A percentile compares a stretch with the other conserved stretches of the same genome.
Evolutionary conservation across 176 grass and related monocot genomes (phyloP).

Genomic region (Oryza meridionalis): DNA sequence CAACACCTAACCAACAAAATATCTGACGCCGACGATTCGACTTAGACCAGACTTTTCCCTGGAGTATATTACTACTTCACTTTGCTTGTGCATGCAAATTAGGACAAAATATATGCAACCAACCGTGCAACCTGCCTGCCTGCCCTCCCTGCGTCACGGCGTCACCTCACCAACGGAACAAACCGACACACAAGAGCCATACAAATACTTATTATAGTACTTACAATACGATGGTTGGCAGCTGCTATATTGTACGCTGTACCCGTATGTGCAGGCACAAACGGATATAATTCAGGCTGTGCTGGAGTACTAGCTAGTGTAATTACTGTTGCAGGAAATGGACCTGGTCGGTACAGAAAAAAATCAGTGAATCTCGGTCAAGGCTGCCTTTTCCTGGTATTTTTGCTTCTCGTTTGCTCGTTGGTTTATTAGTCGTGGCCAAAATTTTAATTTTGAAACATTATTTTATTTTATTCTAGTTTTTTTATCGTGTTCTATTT

Average conservation of each 20-base stretch:
- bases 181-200: constrained; percentile 21
- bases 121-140: background rate
- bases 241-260: background rate
- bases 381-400: no score
- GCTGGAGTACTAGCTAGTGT: background rate
- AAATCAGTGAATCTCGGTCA: no score
- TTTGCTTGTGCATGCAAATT: no score
- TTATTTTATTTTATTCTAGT: no score
- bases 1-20: constrained; percentile 34
- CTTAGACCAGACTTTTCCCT: background rate
- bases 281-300: background rate
- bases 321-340: background rate
- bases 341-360: no score
- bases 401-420: no score
- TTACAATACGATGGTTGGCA: background rate
- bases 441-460: no score
- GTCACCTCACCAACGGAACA: constrained; percentile 45
- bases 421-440: no score
- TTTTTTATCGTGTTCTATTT: no score
- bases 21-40: background rate
- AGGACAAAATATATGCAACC: constrained; percentile 17
- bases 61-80: no score
- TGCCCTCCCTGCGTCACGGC: background rate
- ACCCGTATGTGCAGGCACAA: background rate
- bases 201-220: background rate